A percentile compares a stretch with the other conserved stretches of the same genome.
Evolutionary conservation across 116 monocot genomes (phyloP).

Genomic region (Phalaenopsis hybrid): DNA sequence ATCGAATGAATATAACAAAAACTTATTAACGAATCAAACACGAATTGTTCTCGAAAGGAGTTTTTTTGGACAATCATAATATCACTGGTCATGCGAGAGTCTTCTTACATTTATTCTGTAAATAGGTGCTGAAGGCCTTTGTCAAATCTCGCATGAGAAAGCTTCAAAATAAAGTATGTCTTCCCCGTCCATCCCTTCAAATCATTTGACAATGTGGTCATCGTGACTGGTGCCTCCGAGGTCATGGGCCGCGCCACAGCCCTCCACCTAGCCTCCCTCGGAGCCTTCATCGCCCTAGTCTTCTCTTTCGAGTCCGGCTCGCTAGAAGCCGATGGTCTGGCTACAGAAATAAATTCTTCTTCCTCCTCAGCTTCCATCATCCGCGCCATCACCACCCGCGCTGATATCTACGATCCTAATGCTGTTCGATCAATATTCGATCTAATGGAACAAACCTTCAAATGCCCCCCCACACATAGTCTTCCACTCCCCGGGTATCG

Average conservation of each 20-base stretch:
- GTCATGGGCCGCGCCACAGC: constrained; percentile 37
- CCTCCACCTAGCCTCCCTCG: constrained; percentile 41
- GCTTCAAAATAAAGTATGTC: too few species aligned
- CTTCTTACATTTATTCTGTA: background rate
- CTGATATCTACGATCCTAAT: too few species aligned
- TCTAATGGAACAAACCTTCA: too few species aligned
- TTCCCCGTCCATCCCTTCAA: too few species aligned
- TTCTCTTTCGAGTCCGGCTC: constrained; percentile 31
- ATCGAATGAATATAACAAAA: too few species aligned
- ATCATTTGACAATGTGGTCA: constrained; percentile 22
- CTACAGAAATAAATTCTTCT: constrained; percentile 34
- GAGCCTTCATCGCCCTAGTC: constrained; percentile 42
- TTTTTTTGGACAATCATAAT: too few species aligned
- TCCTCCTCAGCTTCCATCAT: constrained; percentile 23
- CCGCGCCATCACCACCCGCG: constrained; percentile 23
- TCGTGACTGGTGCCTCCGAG: constrained; percentile 38
- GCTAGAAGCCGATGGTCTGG: constrained; percentile 38
- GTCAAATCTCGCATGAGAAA: too few species aligned
- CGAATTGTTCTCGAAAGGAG: too few species aligned
- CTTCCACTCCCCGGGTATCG: constrained; percentile 37
- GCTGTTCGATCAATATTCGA: too few species aligned
- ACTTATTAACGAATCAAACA: too few species aligned
- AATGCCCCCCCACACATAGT: constrained; percentile 27
- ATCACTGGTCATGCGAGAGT: too few species aligned
- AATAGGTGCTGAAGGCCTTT: too few species aligned